phyloP scores from a whole-genome alignment of 208 protist species.

The Acanthamoeba lenticulata region DNA sequence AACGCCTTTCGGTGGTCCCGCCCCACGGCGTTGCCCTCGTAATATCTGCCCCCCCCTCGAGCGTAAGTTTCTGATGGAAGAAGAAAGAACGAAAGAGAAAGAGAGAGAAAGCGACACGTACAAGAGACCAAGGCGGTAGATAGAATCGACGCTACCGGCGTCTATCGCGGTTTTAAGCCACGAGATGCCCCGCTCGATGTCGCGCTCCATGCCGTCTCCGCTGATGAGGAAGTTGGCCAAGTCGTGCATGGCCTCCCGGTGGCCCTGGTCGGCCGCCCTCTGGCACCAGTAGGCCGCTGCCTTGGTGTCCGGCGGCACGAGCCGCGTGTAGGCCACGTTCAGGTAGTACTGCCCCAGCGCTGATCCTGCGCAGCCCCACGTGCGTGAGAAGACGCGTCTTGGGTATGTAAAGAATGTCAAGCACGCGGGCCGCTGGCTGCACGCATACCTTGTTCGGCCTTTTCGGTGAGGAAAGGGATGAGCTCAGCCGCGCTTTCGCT shows the following conservation, averaged over 20 bases:
- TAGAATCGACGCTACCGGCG: not conserved
- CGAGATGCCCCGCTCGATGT: not conserved
- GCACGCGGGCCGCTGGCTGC: too few relatives aligned
- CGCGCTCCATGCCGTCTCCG: not conserved
- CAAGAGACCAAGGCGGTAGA: not conserved
- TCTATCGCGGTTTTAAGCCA: not conserved
- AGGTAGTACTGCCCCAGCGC: not conserved
- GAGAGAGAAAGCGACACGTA: not conserved
- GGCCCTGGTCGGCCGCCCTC: not conserved
- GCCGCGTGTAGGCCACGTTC: not conserved
- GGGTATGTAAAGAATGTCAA: not conserved
- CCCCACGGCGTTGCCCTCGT: not conserved
- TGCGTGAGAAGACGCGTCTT: not conserved
- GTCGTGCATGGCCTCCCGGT: conserved; percentile 19
- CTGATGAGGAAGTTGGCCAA: not conserved
- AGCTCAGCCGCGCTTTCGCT: not conserved
- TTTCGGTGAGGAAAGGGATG: not conserved
- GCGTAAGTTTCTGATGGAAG: not conserved
- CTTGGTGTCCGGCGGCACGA: not conserved
- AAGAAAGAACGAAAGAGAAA: not conserved
- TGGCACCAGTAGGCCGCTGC: not conserved
- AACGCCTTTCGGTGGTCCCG: conserved; percentile 6
- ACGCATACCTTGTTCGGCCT: not conserved
- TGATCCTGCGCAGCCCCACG: not conserved
- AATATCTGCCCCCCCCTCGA: not conserved